Base-by-base conservation (phyloP, 2,329 filamentous ascomycete genomes). In the Fusarium sp. region DNA sequence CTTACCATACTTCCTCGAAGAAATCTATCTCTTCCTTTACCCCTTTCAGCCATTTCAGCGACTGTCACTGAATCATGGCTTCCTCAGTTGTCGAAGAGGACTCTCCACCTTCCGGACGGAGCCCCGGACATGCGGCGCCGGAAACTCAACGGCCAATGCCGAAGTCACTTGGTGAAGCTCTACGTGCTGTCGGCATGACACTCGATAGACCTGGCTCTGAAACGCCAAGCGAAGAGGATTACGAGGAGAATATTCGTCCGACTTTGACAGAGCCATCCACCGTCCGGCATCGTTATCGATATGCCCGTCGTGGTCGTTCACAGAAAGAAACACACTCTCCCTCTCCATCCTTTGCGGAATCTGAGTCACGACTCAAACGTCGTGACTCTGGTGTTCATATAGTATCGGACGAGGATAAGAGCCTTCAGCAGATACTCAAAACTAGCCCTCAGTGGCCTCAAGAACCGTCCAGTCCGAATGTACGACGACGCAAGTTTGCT, bases 191-290 rank as follows among this genome's bases (percentile, higher is more conserved):
- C 12, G 75, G 75, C n/a, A 70, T 69, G 43, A 68, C 61, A 14
- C 59, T 74, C 12, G 71, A 78, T 12, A 57, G 57, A 4, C 50
- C 55, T 63, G 68, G 74, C 32, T 82, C 81, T 4, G 82, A 83
- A 16, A 82, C 79, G 16, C 76, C 82, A 3, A 84, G 82, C 40
- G 83, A 83, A 56, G 83, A 84, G 66, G 83, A 84, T 57, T 83
- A 83, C 48, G 82, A 84, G 32, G 79, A 82, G 18, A 79, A 78
- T 40, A 48, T 79, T 9, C 74, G 78, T 10, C 75, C 78, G 20
- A 69, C 71, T 3, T 71, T 75, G 21, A 66, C 59, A 53, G 68
- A 71, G 20, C 30, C 69, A n/a, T 62, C 53, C 13, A 60, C 56
- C 30, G 53, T 74, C 14, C 69, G 72, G 23, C 65, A 70, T 25